Base-by-base conservation (phyloP, 441 rosid genomes). In the California macrophylla region DNA sequence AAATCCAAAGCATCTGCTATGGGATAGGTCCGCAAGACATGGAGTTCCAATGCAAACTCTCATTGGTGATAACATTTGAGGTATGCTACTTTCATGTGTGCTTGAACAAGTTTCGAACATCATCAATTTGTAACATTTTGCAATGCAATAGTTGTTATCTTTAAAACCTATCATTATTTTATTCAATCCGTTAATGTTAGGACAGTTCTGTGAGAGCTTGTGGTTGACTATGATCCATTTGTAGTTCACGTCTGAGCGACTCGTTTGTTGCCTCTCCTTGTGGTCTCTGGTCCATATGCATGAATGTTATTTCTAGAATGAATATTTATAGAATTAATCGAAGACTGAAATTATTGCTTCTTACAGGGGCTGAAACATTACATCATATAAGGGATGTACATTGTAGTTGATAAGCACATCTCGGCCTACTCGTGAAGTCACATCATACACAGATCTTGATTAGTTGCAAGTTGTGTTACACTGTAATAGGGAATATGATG, bases 1-100 rank as follows among this genome's bases (percentile, higher is more conserved):
- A 94, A 88, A 75, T 76, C 85, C 30, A 85, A 85, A 80, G 74
- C 73, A 56, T 62, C 82, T 70, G 75, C 70, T 40, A 38, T 77
- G 8, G 83, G 82, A 64, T 82, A 82, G 74, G 75, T 70, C 67
- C 34, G 16, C 60, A 63, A 61, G 52, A 29, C 67, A 63, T 29
- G 67, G 50, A 58, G 69, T 56, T 56, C 30, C 50, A 56, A 38
- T 25, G 62, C 21, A 10, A 34, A 74, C 25, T 64, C 70, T 38
- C 69, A 68, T 70, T 69, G 36, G 64, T 61, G 66, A 60, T 15
- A 40, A 15, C 52, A 72, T 75, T 52, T 76, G 74, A 75, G 84
- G 85, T 82, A 77, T 72, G 75, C 16, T 10, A 38, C 42, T 25
- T 38, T 40, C 25, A 21, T 9, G n/a, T 34, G 28, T 3, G 47